Evolutionary conservation across 1,139 yeast genomes (phyloP).

Genomic region (Candida albicans): DNA sequence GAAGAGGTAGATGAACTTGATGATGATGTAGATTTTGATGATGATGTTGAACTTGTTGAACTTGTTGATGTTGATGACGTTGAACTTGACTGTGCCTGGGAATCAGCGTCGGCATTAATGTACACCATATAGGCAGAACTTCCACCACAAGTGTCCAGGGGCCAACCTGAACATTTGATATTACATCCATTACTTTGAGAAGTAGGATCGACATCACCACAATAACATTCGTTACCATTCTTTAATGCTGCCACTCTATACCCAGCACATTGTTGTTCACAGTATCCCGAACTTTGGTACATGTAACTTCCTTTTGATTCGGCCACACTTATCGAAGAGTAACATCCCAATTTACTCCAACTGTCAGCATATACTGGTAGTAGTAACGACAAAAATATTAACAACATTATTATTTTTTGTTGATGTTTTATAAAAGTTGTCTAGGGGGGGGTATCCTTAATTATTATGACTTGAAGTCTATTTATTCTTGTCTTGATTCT

Average conservation of each 20-base stretch:
- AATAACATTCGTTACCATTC: conserved; percentile 58
- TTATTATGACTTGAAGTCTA: no score
- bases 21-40: conserved; percentile 13
- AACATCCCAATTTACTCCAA: conserved; percentile 38
- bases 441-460: no score
- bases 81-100: conserved; percentile 17
- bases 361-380: conserved; percentile 10
- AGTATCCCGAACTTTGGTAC: conserved; percentile 54
- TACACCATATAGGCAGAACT: conserved; percentile 47
- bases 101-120: conserved; percentile 28
- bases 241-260: conserved; percentile 52
- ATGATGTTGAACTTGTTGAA: conserved; percentile 11
- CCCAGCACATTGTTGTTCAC: conserved; percentile 47
- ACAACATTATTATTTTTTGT: neutral
- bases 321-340: conserved; percentile 23
- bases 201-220: conserved; percentile 52
- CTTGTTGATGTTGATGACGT: conserved; percentile 14
- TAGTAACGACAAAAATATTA: conserved; percentile 7
- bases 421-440: no score
- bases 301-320: conserved; percentile 34
- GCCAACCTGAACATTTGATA: conserved; percentile 56
- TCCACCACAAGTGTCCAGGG: conserved; percentile 66
- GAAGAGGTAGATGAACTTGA: conserved; percentile 12
- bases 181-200: conserved; percentile 46
- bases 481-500: no score